Base-by-base conservation (phyloP, 805 yeast genomes). In the Hanseniaspora clermontiae region DNA sequence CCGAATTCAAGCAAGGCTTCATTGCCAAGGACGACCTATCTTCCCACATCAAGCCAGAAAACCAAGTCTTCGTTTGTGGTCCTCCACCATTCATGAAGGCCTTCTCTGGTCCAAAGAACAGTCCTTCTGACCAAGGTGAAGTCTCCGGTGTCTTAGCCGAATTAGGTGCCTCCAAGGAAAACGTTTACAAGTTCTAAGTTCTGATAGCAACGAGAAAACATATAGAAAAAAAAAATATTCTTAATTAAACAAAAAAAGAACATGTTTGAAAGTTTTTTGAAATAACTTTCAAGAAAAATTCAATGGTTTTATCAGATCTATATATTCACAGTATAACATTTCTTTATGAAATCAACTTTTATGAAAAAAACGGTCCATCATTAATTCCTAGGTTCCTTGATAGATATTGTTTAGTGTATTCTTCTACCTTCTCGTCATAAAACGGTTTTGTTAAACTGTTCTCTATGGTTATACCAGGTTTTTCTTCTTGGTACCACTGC, bases 121-220 rank as follows among this genome's bases (percentile, higher is more conserved):
- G 93, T 52, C 95, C 96, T 63, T 65, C 82, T 56, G 97, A 90
- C 68, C 98, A 93, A 77, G 98, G 98, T 72, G 96, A 87, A 72
- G 79, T 93, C 58, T 75, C 83, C 32, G 98, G 98, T 67, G 81
- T 83, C 52, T 80, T 93, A 68, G 81, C 81, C 64, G 97, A 91
- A 48, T 78, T 93, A 62, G 97, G 97, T 55, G 90, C 77, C 81
- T 73, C 79, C 70, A 84, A 85, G 74, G 88, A 84, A 58, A 82
- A 86, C 65, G 97, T 93, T 55, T 91, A 80, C 75, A 93, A 93
- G 75, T 90, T 87, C 68, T 90, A 79, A 67, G 10, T 15, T 42
- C 7, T 42, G 32, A 10, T 40, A 24, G 24, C 24, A 20, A 36
- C 12, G n/a, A 14, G 14, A 36, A 12, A 36, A 36, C n/a, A 14